Evolutionary conservation across 2,329 filamentous ascomycete genomes (phyloP), one percentile per base, ranked within the genome.

Genomic region (Diplodia scrobiculata): DNA sequence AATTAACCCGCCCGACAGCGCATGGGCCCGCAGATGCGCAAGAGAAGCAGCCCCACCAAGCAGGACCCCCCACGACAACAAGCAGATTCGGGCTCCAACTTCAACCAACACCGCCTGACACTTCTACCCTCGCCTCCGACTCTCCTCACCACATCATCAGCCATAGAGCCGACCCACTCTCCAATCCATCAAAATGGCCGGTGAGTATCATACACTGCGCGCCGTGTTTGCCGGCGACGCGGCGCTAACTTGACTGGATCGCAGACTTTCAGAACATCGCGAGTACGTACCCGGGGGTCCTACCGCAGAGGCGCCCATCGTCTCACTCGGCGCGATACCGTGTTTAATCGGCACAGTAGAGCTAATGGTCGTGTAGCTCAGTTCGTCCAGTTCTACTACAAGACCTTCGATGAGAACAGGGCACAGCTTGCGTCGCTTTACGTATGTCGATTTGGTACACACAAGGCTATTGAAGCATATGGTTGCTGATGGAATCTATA

Each of bases 381-480:
- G 81, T 97, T 98, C 80, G 89, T 94, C 71, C 77, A 88, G 68
- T 94, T 89, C 84, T 98, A 97, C 87, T 97, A 97, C 86, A 84
- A 89, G 74, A 89, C 88, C 68, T 97, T 97, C 80, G 92, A 97
- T 78, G 69, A 75, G 68, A 84, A 93, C 79, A 89, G 92, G 74
- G 79, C 80, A 66, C 73, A 77, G 62, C 85, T 97, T 51, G 80
- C 79, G 14, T 75, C 80, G 68, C 91, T 97, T 82, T 98, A 97
- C 84, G 94, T 97, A 86, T 76, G 90, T 73, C 25, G 17, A 11
- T 38, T 19, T 14, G 17, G 11, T 48, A 47, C 27, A 29, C n/a
- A 48, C 25, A 14, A 38, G 38, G n/a, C 27, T n/a, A 11, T 47
- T 11, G 1, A 32, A 17, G 25, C 13, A 25, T 3, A n/a, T 19